Evolutionary conservation across 2,329 filamentous ascomycete genomes (phyloP).

Genomic region (Huntiella decipiens): DNA sequence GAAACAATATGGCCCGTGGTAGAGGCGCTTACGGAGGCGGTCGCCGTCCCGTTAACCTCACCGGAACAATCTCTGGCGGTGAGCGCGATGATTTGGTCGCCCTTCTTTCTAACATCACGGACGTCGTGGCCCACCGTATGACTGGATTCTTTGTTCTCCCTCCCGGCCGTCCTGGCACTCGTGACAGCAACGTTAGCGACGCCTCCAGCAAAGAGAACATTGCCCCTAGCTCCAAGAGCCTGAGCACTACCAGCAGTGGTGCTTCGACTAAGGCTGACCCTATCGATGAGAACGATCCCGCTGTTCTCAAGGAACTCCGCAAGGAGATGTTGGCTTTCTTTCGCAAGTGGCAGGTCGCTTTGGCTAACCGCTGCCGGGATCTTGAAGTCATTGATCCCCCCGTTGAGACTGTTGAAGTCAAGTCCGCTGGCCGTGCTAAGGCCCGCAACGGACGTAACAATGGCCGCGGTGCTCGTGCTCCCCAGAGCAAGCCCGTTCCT

Average conservation of each 20-base stretch:
- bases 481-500: background rate
- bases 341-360: constrained; percentile 57
- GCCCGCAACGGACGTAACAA: constrained; percentile 12
- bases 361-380: constrained; percentile 53
- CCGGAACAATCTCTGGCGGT: constrained; percentile 25
- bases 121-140: constrained; percentile 35
- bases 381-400: constrained; percentile 19
- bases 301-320: constrained; percentile 44
- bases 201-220: constrained; percentile 9
- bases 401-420: background rate
- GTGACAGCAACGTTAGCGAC: background rate
- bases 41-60: constrained; percentile 32
- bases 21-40: constrained; percentile 17
- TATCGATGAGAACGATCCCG: constrained; percentile 18
- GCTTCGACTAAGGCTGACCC: constrained; percentile 11
- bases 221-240: constrained; percentile 1
- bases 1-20: constrained; percentile 22
- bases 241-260: background rate
- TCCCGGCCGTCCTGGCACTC: background rate
- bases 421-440: constrained; percentile 19
- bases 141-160: constrained; percentile 27
- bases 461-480: constrained; percentile 13
- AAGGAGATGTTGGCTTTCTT: constrained; percentile 52
- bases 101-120: constrained; percentile 32
- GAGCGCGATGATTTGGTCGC: constrained; percentile 34